Evolutionary conservation across 352 stramenopile species (phyloP).

Genomic region (Globisporangium sylvaticum): DNA sequence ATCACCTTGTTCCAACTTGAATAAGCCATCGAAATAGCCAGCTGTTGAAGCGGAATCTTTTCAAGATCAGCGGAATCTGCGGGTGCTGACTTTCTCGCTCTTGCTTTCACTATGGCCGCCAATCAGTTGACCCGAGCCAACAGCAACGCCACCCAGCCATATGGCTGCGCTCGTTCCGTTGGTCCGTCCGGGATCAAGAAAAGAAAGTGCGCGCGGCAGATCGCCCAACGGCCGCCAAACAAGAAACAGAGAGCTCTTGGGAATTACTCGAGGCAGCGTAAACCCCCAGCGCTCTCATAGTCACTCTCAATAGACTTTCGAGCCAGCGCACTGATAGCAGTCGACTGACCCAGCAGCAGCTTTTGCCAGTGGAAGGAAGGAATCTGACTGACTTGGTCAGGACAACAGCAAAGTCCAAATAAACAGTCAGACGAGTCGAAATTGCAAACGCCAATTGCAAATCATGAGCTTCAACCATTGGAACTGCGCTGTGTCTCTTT

Average conservation of each 20-base stretch:
- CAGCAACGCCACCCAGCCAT: conserved; percentile 2
- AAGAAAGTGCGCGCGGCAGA: conserved; percentile 3
- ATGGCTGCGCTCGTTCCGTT: conserved; percentile 7
- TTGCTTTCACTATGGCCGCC: not conserved
- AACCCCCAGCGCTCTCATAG: not conserved
- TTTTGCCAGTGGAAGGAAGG: not conserved
- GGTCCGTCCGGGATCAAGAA: conserved; percentile 6
- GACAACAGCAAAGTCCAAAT: not conserved
- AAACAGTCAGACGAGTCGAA: not conserved
- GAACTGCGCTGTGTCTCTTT: not conserved
- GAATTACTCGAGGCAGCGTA: not conserved
- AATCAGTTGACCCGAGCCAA: not conserved
- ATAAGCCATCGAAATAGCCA: not conserved
- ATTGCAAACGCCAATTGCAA: not conserved
- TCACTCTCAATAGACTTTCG: not conserved
- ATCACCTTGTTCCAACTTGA: not conserved
- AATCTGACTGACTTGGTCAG: not conserved
- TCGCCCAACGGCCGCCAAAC: not conserved
- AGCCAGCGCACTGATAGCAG: not conserved
- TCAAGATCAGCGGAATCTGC: conserved; percentile 5
- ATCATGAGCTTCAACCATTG: not conserved
- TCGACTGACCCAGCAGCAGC: not conserved
- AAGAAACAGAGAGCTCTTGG: not conserved
- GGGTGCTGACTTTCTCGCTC: not conserved
- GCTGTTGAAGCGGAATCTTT: not conserved